A percentile compares a stretch with the other conserved stretches of the same genome.
Evolutionary conservation across 164 flowering plant species (phyloP).

Genomic region (Umbilicus rupestris): DNA sequence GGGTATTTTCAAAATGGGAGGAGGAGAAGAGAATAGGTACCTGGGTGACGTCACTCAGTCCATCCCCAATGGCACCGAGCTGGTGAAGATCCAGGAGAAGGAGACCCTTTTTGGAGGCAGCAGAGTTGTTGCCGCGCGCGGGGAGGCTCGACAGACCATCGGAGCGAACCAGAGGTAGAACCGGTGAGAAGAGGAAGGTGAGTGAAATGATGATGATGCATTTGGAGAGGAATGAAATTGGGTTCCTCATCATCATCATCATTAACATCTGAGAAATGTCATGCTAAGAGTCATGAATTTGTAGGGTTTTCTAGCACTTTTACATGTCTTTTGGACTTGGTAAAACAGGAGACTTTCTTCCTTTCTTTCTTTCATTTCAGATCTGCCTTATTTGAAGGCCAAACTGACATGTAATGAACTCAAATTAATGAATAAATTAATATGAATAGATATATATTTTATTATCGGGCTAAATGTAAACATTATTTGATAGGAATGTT

Average conservation of each 20-base stretch:
- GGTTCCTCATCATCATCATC: not conserved
- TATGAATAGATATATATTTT: no score
- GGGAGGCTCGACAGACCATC: not conserved
- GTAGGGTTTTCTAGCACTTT: not conserved
- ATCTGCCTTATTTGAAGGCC: no score
- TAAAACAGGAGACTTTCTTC: not conserved
- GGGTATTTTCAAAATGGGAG: not conserved
- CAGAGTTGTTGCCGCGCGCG: not conserved
- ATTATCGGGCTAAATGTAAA: no score
- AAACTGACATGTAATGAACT: no score
- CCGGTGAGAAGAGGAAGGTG: not conserved
- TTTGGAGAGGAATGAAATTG: not conserved
- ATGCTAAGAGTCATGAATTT: not conserved
- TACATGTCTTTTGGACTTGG: not conserved
- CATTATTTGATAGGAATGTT: no score
- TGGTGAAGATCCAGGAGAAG: conserved; percentile 30
- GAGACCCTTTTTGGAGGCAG: not conserved
- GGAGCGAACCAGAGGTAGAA: not conserved
- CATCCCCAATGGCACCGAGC: conserved; percentile 72
- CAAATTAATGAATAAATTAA: no score
- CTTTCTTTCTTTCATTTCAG: not conserved
- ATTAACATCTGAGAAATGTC: not conserved
- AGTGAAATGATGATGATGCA: not conserved
- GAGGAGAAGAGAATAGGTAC: conserved; percentile 18
- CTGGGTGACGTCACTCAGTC: conserved; percentile 42